Evolutionary conservation across 306 rosid species (phyloP).

Genomic region (Cajanus cajan): DNA sequence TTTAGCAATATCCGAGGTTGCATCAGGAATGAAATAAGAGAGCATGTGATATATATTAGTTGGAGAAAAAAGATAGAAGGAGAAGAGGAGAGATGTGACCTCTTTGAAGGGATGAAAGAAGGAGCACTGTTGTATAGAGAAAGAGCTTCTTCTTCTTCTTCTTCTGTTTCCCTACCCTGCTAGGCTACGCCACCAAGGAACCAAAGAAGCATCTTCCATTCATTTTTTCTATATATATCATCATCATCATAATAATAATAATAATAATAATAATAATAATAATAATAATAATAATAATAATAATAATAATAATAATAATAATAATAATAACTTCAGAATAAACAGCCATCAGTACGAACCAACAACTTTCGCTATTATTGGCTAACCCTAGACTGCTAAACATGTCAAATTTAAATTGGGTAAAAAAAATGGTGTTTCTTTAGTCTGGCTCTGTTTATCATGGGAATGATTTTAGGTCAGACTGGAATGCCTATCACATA

Average conservation of each 20-base stretch:
- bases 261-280: background rate
- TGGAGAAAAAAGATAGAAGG: background rate
- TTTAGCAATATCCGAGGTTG: background rate
- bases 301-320: background rate
- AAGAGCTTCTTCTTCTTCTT: conserved; percentile 9
- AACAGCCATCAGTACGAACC: background rate
- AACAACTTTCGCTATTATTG: background rate
- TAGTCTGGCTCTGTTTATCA: no score
- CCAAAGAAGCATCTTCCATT: background rate
- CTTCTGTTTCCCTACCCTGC: background rate
- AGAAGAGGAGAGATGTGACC: background rate
- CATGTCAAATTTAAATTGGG: background rate
- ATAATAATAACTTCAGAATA: background rate
- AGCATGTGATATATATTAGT: background rate
- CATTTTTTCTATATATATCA: background rate
- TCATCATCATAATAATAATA: background rate
- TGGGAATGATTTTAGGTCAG: no score
- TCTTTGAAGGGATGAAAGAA: background rate
- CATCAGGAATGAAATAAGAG: background rate
- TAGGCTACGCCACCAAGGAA: conserved; percentile 22
- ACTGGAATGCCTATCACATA: no score
- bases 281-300: background rate
- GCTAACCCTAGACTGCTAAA: conserved; percentile 15
- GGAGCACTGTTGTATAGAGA: conserved; percentile 24
- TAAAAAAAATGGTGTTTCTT: background rate